Evolutionary conservation across 2,329 filamentous ascomycete genomes (phyloP).

Genomic region (Pseudogymnoascus sp.): DNA sequence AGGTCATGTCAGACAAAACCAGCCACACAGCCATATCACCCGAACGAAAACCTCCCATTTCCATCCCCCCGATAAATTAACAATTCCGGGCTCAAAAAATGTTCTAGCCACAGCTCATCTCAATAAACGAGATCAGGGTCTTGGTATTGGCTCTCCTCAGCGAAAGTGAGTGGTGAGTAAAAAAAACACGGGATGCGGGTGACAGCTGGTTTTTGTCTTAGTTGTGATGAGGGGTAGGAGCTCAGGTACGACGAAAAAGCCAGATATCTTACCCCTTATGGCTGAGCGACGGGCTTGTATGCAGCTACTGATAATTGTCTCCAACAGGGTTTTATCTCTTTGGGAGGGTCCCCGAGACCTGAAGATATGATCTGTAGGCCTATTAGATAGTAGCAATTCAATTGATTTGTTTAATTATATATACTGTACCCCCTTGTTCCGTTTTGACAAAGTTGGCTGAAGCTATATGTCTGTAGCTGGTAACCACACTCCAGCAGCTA

Average conservation of each 20-base stretch:
- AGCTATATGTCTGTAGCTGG: too few species aligned
- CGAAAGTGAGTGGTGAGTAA: neutral
- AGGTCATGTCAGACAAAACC: neutral
- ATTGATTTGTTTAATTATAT: too few species aligned
- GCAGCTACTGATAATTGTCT: neutral
- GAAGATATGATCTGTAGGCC: neutral
- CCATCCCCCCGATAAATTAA: neutral
- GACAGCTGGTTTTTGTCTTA: neutral
- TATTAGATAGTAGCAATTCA: neutral
- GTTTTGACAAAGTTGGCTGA: neutral
- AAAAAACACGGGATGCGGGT: neutral
- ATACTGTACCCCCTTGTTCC: neutral
- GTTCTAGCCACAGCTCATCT: neutral
- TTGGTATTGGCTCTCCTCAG: neutral
- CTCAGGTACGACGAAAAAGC: neutral
- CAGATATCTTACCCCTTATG: too few species aligned
- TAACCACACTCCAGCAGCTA: too few species aligned
- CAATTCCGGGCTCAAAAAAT: neutral
- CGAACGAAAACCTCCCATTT: neutral
- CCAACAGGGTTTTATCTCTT: neutral
- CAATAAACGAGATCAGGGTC: neutral
- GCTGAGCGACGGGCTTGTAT: neutral
- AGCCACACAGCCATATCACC: neutral
- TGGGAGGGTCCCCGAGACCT: neutral
- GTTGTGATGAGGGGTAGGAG: neutral